Evolutionary conservation across 176 grass and related monocot genomes (phyloP), one percentile per base, ranked within the genome.

Genomic region (Juncus inflexus): DNA sequence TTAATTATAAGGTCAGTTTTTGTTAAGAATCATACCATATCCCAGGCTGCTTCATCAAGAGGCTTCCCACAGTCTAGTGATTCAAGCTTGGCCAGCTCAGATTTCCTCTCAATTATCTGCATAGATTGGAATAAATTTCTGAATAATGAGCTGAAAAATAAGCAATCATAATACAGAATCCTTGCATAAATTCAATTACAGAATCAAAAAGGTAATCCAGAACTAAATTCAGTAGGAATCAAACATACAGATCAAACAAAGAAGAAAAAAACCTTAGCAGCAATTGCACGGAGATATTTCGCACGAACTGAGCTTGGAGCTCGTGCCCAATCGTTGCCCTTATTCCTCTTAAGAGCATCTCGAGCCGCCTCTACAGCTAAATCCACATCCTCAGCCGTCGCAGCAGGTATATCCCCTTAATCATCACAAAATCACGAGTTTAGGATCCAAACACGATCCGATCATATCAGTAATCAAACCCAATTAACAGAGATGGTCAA

Each of bases 201-300:
- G 13, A 4, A 64, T 4, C 5, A 43, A 7, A 45, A 69, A 12
- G 52, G 12, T 56, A 55, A 57, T 55, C 40, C 12, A 6, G 56
- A 70, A 71, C 53, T 71, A 60, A 71, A 59, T 58, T n/a, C 67
- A 57, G 37, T 35, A 11, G 35, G 57, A 45, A 42, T 9, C 58
- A 37, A 73, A 12, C 50, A 60, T 58, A 47, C 8, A 35, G 62
- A 14, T 51, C 42, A 40, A 68, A 19, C 10, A 36, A 3, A 50
- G n/a, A 15, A 5, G 19, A n/a, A 35, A 70, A 40, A 6, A 74
- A 88, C 94, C 94, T 99, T 92, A 60, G 88, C 80, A 12, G 88
- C 88, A 67, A 99, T 99, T 8, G 94, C 94, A 54, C 94, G 88
- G 76, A 99, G 88, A 71, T 86, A 92, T 65, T 92, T 99, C 76